Percentiles rank a stretch among this genome's conserved stretches.
These are phyloP conservation scores for Blastosporella zonata DNA, from an alignment of 1,284 basidiomycete genomes.

Conservation along the genomic window DNA sequence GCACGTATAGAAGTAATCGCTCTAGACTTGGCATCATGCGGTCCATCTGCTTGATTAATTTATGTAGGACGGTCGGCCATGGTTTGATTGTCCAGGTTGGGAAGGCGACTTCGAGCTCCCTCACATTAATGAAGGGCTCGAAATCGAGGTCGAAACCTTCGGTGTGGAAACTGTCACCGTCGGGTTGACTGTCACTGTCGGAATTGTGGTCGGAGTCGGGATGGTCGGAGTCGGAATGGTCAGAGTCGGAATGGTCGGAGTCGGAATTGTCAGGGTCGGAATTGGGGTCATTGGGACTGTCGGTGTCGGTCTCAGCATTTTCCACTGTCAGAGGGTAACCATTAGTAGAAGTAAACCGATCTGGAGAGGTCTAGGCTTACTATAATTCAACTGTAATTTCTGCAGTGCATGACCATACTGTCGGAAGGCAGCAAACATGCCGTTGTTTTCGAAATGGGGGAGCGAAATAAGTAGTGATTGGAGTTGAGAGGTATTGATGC, in stretches of 20 bases:
- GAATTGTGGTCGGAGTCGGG: no score
- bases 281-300: neutral
- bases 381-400: neutral
- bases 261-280: no score
- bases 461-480: slow-evolving; percentile 3
- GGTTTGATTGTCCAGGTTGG: neutral
- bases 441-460: neutral
- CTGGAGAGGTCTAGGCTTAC: neutral
- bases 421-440: neutral
- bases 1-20: neutral
- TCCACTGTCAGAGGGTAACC: slow-evolving; percentile 1
- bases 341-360: neutral
- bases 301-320: neutral
- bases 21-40: slow-evolving; percentile 2
- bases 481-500: slow-evolving; percentile 4
- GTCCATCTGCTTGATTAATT: neutral
- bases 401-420: neutral
- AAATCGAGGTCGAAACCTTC: neutral
- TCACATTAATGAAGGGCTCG: neutral
- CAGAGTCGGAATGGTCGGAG: no score
- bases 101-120: slow-evolving; percentile 2
- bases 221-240: no score
- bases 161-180: no score
- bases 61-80: neutral
- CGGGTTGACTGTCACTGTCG: no score